Base-by-base conservation (phyloP, 345 rosid genomes). In the Citrus cavaleriei region DNA sequence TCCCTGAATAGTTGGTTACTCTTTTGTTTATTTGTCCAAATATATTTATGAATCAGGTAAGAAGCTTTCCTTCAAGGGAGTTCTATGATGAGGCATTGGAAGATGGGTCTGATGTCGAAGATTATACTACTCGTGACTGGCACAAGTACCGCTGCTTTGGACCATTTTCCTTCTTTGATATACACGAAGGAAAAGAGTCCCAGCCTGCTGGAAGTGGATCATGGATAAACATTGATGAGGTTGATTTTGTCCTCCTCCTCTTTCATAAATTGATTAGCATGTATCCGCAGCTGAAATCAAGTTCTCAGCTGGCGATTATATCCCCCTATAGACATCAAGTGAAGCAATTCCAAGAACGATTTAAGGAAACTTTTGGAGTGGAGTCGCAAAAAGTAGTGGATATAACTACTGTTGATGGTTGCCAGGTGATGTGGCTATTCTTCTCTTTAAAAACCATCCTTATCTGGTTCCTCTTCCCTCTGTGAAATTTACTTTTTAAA, bases 281-380 rank as follows among this genome's bases (percentile, higher is more conserved):
- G 87, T 87, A 84, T 86, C 97, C 92, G 0, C 91, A 87, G 83
- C 93, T 96, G 30, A 87, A 92, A 87, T 94, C 97, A 73, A 96
- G 98, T 84, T 91, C 97, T 38, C 95, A 93, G 68, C 81, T 94
- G 70, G 99, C 98, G 67, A 90, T 94, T 57, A 91, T 96, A 84
- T 92, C 97, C 21, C 99, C 97, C 5, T 96, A 94, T 84, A 88
- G 91, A 81, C 79, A 91, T 87, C 99, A 96, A 89, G 97, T 96
- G 46, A 96, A 94, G 89, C 90, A 89, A 78, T 86, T 94, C 61
- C 92, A 91, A 84, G 92, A 93, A 27, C 89, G 91, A 83, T 96
- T 94, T 68, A 79, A 79, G 80, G 94, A 93, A 46, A 91, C 83
- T 70, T 94, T 96, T 85, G 97, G 95, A 54, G 85, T 86, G 65